Base-by-base conservation (phyloP, 148 eudicot genomes). In the Pouteria glomerata region DNA sequence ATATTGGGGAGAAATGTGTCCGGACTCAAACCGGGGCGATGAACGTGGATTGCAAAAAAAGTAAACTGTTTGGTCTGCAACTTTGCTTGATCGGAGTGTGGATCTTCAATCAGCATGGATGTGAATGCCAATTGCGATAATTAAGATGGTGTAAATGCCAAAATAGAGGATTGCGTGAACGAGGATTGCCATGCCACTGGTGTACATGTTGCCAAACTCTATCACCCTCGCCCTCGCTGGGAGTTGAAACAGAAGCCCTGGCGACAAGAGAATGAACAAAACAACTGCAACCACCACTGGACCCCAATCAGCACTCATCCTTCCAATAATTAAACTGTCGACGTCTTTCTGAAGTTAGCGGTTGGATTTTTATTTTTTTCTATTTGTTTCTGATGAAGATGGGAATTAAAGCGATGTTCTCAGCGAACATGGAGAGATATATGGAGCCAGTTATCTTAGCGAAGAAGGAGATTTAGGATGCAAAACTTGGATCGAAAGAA, bases 231-330 rank as follows among this genome's bases (percentile, higher is more conserved):
- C 69, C 69, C 84, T 80, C 24, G 86, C 90, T 6, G 90, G 90
- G 7, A 84, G 65, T 79, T 87, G 90, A 76, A 84, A 87, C 45
- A 87, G 74, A 62, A 87, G 37, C 67, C 88, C 90, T 8, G 90
- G 90, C 16, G 88, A 80, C 67, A 87, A 60, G 0, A 87, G 69
- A 4, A 87, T 81, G 86, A 87, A 87, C 79, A 85, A 33, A 47
- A 63, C 85, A 80, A 87, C 80, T 4, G 86, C 84, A 26, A 87
- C 85, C 60, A 87, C 88, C 63, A 85, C 88, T 8, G 91, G 91
- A 18, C 91, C 91, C 91, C 88, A 87, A 64, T 87, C 90, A 18
- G 75, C 82, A 19, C 10, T 39, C 79, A 73, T 76, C 42, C 30
- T 56, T 47, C 48, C 62, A 56, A 44, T 39, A 39, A 39, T 39